These are phyloP conservation scores for Hanseniaspora thailandica DNA, from an alignment of 805 yeast species.

Conservation along the genomic window DNA sequence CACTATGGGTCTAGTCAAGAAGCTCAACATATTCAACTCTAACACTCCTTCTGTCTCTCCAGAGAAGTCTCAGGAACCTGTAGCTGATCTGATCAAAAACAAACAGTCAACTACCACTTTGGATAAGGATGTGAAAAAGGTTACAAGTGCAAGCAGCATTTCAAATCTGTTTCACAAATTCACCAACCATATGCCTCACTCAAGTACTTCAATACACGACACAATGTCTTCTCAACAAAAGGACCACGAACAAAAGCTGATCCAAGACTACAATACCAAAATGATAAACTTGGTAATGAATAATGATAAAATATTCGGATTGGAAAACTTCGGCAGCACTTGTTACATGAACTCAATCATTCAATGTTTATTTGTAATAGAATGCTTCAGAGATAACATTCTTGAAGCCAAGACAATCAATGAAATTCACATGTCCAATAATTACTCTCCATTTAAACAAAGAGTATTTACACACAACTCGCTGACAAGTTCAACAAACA, in stretches of 20 bases:
- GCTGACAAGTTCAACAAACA: not conserved
- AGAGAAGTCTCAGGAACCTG: not conserved
- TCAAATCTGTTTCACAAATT: conserved; percentile 1
- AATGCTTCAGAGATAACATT: conserved; percentile 50
- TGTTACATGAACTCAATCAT: conserved; percentile 90
- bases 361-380: conserved; percentile 73
- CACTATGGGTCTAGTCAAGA: conserved; percentile 2
- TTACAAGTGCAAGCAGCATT: not conserved
- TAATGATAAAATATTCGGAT: conserved; percentile 51
- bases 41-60: not conserved
- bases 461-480: conserved; percentile 22
- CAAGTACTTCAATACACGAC: not conserved
- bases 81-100: not conserved
- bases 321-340: conserved; percentile 81
- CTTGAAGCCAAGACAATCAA: conserved; percentile 37
- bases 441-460: conserved; percentile 32
- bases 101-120: not conserved
- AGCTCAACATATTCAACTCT: not conserved
- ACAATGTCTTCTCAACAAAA: conserved; percentile 5
- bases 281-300: not conserved
- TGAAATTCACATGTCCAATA: conserved; percentile 26
- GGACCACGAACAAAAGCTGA: conserved; percentile 1
- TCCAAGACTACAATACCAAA: not conserved
- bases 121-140: not conserved
- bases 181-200: not conserved